Base-by-base conservation (phyloP, 352 stramenopile species). In the Phytophthora gonapodyides region DNA sequence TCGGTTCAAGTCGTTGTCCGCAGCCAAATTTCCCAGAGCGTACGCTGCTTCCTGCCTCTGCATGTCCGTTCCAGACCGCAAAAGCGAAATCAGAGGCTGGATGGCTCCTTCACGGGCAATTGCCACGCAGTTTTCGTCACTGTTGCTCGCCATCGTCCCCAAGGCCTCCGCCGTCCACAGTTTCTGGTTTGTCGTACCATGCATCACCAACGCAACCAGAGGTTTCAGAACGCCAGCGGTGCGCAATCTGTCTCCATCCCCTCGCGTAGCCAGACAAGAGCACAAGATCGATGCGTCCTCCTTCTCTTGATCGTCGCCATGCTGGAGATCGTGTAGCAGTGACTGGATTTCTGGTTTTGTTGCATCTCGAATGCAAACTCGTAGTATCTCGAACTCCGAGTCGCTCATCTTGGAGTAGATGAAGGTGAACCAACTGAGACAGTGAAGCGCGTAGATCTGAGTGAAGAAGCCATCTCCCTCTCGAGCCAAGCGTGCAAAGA, bases 401-500 rank as follows among this genome's bases (percentile, higher is more conserved):
- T 67, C 57, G 49, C 35, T 54, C 51, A 67, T 67, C 35, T 63
- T 71, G 43, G 63, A 67, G 21, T 71, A 62, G 24, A 63, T 63
- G 35, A 63, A 71, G 10, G 57, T 67, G 41, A 57, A 67, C 63
- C 63, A 67, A 33, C 63, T 67, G 17, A 71, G 30, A 45, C 63
- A 71, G 17, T 71, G 63, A 19, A 71, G 45, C 13, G 63, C 63
- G n/a, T 67, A 71, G 13, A 71, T 13, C 13, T 67, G 43, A 3
- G 51, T 63, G 19, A 55, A 56, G 24, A 63, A 71, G 35, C 51
- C 63, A 9, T 63, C 49, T 2, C 46, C 30, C 4, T 60, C 45
- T 40, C 35, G 37, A 34, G 63, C 48, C 57, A 71, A 44, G 2
- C 42, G 46, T n/a, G 46, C 33, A 19, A 71, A 65, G 0, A 56